phyloP scores from a whole-genome alignment of 306 rosid species.

The Vachellia collinsii region DNA sequence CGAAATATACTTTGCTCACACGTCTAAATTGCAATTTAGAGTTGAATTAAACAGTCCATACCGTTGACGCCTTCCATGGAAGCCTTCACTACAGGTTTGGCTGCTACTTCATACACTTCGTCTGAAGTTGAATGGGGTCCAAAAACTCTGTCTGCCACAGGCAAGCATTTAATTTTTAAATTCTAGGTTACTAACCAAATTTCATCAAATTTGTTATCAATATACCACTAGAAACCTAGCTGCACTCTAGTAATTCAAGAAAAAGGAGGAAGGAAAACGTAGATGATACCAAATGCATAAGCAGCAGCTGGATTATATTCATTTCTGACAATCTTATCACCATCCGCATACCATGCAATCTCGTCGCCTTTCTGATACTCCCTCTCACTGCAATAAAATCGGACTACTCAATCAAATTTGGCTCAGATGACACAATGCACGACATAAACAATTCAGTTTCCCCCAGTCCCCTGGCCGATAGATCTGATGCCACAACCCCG shows the following conservation, averaged over 20 bases:
- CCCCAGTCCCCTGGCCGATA: slow-evolving; percentile 28
- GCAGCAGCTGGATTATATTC: slow-evolving; percentile 86
- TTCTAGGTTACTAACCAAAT: slow-evolving; percentile 33
- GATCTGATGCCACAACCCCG: slow-evolving; percentile 57
- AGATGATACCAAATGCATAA: slow-evolving; percentile 83
- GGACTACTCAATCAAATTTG: slow-evolving; percentile 44
- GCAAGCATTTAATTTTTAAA: slow-evolving; percentile 32
- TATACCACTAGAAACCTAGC: slow-evolving; percentile 13
- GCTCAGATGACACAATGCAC: slow-evolving; percentile 31
- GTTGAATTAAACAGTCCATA: slow-evolving; percentile 43
- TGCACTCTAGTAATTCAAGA: not conserved
- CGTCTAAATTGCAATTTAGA: slow-evolving; percentile 5
- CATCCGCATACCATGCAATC: slow-evolving; percentile 94
- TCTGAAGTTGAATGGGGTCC: slow-evolving; percentile 76
- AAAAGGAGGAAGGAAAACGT: not conserved
- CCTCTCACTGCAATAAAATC: slow-evolving; percentile 73
- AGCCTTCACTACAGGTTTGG: slow-evolving; percentile 88
- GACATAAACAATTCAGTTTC: slow-evolving; percentile 30
- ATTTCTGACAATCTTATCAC: slow-evolving; percentile 86
- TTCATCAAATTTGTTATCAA: slow-evolving; percentile 23
- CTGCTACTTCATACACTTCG: slow-evolving; percentile 94
- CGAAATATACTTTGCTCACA: slow-evolving; percentile 9
- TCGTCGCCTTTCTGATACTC: slow-evolving; percentile 95
- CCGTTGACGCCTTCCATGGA: slow-evolving; percentile 99
- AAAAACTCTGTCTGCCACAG: slow-evolving; percentile 88